Percentiles rank a stretch among this genome's conserved stretches.
Conservation (phyloP, 2,329 filamentous ascomycete species). For the Fusarium brevicatenulatum region DNA sequence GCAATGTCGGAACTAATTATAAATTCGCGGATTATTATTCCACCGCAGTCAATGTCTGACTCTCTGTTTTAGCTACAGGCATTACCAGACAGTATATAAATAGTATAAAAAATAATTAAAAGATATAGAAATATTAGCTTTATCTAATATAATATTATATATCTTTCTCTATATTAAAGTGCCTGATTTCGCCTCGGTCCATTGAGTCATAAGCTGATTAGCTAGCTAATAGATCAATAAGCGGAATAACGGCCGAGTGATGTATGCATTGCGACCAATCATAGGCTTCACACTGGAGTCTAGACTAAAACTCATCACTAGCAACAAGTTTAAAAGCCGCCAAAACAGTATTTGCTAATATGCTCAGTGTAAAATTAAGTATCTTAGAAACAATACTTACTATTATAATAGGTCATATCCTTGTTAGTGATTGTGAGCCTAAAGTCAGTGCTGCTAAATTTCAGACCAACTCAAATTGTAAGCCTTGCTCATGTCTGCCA, state of each 20-base stretch:
- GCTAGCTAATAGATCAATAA: neutral
- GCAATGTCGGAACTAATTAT: neutral
- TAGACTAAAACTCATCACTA: rapidly evolving
- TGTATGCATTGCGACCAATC: neutral
- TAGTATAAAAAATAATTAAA: too few relatives aligned
- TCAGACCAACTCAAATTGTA: rapidly evolving
- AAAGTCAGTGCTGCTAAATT: too few relatives aligned
- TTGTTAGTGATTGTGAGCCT: too few relatives aligned
- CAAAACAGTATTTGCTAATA: too few relatives aligned
- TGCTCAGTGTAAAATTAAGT: too few relatives aligned
- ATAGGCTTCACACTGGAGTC: neutral
- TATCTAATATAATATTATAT: rapidly evolving
- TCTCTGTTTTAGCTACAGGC: too few relatives aligned
- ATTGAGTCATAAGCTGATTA: neutral
- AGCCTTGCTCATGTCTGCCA: too few relatives aligned
- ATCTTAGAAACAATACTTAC: too few relatives aligned
- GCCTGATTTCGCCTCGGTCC: too few relatives aligned
- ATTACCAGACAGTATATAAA: too few relatives aligned
- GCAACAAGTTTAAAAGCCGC: rapidly evolving
- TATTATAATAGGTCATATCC: too few relatives aligned
- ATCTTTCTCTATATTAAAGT: too few relatives aligned
- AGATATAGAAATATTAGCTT: rapidly evolving
- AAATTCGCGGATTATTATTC: neutral
- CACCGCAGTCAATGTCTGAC: neutral
- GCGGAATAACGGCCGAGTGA: neutral